A percentile compares a stretch with the other conserved stretches of the same genome.
These are phyloP conservation scores for Arthrinium puccinioides DNA, from an alignment of 2,329 filamentous ascomycete species.

Conservation along the genomic window DNA sequence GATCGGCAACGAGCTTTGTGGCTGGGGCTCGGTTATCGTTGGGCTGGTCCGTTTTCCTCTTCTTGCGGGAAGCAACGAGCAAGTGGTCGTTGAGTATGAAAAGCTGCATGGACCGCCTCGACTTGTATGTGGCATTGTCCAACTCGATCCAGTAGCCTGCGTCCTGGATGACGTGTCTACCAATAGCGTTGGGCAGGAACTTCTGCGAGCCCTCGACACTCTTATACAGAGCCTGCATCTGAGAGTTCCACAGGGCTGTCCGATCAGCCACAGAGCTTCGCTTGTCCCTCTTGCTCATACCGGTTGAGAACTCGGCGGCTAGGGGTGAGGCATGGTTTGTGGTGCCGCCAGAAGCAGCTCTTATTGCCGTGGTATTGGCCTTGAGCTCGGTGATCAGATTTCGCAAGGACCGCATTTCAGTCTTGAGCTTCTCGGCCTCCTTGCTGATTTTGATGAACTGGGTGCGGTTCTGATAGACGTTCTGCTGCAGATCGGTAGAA, in stretches of 20 bases:
- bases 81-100: slow-evolving; percentile 93
- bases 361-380: slow-evolving; percentile 61
- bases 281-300: slow-evolving; percentile 66
- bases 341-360: slow-evolving; percentile 50
- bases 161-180: slow-evolving; percentile 91
- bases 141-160: slow-evolving; percentile 92
- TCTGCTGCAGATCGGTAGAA: slow-evolving; percentile 81
- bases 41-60: slow-evolving; percentile 71
- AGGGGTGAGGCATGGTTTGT: slow-evolving; percentile 39
- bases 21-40: slow-evolving; percentile 44
- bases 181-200: slow-evolving; percentile 81
- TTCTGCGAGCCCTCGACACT: slow-evolving; percentile 97
- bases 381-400: slow-evolving; percentile 92
- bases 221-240: slow-evolving; percentile 84
- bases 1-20: slow-evolving; percentile 81
- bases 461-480: slow-evolving; percentile 91
- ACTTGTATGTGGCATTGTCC: slow-evolving; percentile 96
- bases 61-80: slow-evolving; percentile 84
- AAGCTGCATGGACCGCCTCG: slow-evolving; percentile 79
- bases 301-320: slow-evolving; percentile 44
- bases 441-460: slow-evolving; percentile 99
- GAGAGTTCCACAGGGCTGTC: slow-evolving; percentile 60
- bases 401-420: slow-evolving; percentile 85
- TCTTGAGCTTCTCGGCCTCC: slow-evolving; percentile 95
- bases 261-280: slow-evolving; percentile 78